Evolutionary conservation across 805 yeast species (phyloP).

Genomic region (Candida sithepensis): DNA sequence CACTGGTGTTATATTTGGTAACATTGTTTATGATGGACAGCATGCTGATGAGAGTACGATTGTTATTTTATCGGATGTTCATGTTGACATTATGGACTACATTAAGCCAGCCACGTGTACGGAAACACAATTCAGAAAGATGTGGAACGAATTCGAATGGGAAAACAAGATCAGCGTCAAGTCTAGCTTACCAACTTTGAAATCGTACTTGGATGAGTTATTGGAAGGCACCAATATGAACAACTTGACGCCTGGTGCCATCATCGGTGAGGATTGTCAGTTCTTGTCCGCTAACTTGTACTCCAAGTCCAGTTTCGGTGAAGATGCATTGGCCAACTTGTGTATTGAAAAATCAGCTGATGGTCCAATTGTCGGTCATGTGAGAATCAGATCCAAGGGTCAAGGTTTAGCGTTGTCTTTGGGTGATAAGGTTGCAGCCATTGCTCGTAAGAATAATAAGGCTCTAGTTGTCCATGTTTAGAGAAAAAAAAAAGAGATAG

Average conservation of each 20-base stretch:
- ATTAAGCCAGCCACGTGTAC: slow-evolving; percentile 91
- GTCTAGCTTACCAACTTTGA: slow-evolving; percentile 60
- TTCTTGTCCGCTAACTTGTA: slow-evolving; percentile 93
- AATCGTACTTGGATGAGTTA: slow-evolving; percentile 73
- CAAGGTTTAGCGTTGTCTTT: slow-evolving; percentile 94
- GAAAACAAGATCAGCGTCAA: slow-evolving; percentile 93
- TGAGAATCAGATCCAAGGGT: slow-evolving; percentile 94
- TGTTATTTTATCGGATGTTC: slow-evolving; percentile 90
- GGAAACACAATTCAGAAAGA: slow-evolving; percentile 85
- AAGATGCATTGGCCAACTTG: slow-evolving; percentile 93
- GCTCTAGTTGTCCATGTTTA: slow-evolving; percentile 27
- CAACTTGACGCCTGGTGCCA: slow-evolving; percentile 87
- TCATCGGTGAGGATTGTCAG: slow-evolving; percentile 84
- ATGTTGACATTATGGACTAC: slow-evolving; percentile 95
- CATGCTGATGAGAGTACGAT: slow-evolving; percentile 86
- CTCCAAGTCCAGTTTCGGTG: slow-evolving; percentile 91
- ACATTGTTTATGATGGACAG: slow-evolving; percentile 93
- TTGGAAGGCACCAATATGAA: slow-evolving; percentile 88
- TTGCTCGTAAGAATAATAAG: slow-evolving; percentile 57
- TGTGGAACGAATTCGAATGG: slow-evolving; percentile 99
- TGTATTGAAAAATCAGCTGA: slow-evolving; percentile 79
- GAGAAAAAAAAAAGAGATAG: not conserved
- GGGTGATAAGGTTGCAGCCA: slow-evolving; percentile 89
- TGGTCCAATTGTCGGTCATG: slow-evolving; percentile 81
- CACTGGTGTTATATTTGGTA: slow-evolving; percentile 97